phyloP scores from a whole-genome alignment of 352 stramenopile genomes.

The Phytophthora hybrid region DNA sequence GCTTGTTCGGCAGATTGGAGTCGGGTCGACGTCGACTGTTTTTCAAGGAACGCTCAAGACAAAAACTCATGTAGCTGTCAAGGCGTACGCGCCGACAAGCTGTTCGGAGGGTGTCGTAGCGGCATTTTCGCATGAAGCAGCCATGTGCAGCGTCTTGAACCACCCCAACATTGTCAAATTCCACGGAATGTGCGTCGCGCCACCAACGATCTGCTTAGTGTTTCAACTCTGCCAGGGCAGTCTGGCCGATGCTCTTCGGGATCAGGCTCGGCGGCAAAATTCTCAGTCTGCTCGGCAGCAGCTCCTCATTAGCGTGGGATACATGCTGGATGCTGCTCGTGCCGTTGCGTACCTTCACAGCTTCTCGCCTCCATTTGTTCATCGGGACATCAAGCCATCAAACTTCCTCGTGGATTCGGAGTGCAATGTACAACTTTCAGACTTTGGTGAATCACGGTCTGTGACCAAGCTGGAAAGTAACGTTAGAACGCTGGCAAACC shows the following conservation, averaged over 20 bases:
- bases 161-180: constrained; percentile 59
- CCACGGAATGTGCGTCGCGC: constrained; percentile 50
- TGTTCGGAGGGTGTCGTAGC: constrained; percentile 46
- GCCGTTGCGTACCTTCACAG: constrained; percentile 62
- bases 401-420: constrained; percentile 56
- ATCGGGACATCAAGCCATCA: constrained; percentile 55
- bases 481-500: neutral
- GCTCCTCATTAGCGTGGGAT: constrained; percentile 46
- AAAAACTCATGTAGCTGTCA: constrained; percentile 54
- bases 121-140: constrained; percentile 53
- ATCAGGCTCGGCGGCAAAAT: constrained; percentile 31
- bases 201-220: constrained; percentile 54
- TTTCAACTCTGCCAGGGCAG: constrained; percentile 49
- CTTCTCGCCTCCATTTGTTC: constrained; percentile 54
- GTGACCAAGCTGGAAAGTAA: constrained; percentile 17
- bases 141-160: constrained; percentile 42
- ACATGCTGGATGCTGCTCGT: constrained; percentile 57
- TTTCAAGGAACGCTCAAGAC: constrained; percentile 49
- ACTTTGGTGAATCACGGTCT: constrained; percentile 50
- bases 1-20: constrained; percentile 41
- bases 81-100: constrained; percentile 48
- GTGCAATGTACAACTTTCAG: constrained; percentile 46
- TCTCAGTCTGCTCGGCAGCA: constrained; percentile 34
- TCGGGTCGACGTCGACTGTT: constrained; percentile 37
- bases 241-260: constrained; percentile 32